phyloP scores from a whole-genome alignment of 805 yeast genomes.

The Ogataea wickerhamii region DNA sequence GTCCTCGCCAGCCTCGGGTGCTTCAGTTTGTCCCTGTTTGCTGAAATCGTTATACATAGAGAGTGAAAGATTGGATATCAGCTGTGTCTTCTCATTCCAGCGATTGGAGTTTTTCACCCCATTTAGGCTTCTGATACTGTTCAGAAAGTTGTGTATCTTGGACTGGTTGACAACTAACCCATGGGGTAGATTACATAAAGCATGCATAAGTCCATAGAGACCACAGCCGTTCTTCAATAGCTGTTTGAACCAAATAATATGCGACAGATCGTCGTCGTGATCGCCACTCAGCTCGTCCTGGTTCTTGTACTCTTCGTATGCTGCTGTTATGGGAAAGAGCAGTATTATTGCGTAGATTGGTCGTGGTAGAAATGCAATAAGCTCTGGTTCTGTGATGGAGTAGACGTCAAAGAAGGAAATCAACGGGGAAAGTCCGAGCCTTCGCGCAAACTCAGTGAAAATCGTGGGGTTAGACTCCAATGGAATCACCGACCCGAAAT shows the following conservation, averaged over 20 bases:
- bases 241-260: conserved; percentile 77
- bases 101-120: conserved; percentile 20
- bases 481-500: conserved; percentile 59
- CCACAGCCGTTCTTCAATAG: conserved; percentile 91
- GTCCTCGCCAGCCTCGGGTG: conserved; percentile 55
- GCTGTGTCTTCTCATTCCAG: conserved; percentile 23
- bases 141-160: conserved; percentile 21
- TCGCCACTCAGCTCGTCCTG: conserved; percentile 19
- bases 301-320: conserved; percentile 51
- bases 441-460: conserved; percentile 63
- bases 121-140: conserved; percentile 5
- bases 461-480: conserved; percentile 87
- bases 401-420: conserved; percentile 75
- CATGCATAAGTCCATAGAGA: conserved; percentile 77
- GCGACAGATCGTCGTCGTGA: conserved; percentile 30
- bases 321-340: conserved; percentile 72
- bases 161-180: conserved; percentile 42
- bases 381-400: conserved; percentile 80
- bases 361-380: conserved; percentile 74
- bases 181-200: conserved; percentile 42
- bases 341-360: conserved; percentile 76
- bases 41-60: conserved; percentile 42
- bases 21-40: conserved; percentile 59
- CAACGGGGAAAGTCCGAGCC: conserved; percentile 61
- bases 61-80: conserved; percentile 26